A percentile compares a stretch with the other conserved stretches of the same genome.
These are phyloP conservation scores for Capsicum pubescens DNA, from an alignment of 257 asterid genomes.

Conservation along the genomic window DNA sequence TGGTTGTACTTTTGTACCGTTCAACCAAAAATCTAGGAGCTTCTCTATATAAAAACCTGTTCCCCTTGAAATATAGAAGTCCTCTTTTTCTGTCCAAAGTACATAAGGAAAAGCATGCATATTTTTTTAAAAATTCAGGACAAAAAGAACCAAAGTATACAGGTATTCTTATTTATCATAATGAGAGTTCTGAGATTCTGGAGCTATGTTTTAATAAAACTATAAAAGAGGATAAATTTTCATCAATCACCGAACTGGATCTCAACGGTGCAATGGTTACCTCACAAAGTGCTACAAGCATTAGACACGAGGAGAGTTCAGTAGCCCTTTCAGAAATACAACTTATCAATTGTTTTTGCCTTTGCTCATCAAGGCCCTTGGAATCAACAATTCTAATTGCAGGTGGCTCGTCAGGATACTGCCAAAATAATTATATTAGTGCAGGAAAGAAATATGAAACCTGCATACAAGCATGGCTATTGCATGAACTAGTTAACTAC, in stretches of 20 bases:
- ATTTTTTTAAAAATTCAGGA: not conserved
- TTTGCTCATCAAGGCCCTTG: constrained; percentile 85
- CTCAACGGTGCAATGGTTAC: constrained; percentile 44
- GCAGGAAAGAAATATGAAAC: constrained; percentile 17
- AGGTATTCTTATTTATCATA: not conserved
- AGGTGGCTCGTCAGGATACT: constrained; percentile 94
- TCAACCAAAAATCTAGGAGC: not conserved
- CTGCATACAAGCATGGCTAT: not conserved
- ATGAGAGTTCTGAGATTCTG: not conserved
- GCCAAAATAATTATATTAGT: constrained; percentile 38
- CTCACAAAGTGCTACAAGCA: constrained; percentile 97
- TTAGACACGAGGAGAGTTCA: constrained; percentile 73
- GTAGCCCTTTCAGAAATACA: constrained; percentile 59
- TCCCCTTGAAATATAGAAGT: not conserved
- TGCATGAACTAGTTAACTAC: constrained; percentile 3
- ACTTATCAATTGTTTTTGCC: constrained; percentile 62
- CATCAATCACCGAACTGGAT: constrained; percentile 20
- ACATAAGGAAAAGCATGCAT: not conserved
- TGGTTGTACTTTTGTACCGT: not conserved
- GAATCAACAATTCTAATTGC: constrained; percentile 66
- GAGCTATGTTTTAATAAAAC: not conserved
- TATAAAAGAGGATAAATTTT: not conserved
- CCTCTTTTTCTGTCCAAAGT: not conserved
- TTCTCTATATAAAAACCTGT: not conserved
- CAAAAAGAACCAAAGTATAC: not conserved